These are phyloP conservation scores for Phytopythium litorale DNA, from an alignment of 352 stramenopile species.

Conservation along the genomic window DNA sequence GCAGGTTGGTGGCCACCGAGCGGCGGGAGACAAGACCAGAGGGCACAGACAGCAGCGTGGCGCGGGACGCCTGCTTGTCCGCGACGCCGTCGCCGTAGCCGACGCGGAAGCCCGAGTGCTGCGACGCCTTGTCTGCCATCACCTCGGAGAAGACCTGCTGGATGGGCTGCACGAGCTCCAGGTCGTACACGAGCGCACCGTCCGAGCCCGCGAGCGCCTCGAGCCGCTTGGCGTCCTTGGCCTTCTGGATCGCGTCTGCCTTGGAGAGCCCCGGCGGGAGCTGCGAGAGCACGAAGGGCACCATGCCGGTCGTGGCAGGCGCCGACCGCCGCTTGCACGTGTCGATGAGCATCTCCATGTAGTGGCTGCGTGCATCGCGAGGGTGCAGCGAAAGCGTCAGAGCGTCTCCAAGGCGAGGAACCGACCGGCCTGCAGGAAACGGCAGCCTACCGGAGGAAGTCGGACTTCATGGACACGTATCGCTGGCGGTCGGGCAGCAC, in stretches of 20 bases:
- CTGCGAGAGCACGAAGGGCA: constrained; percentile 92
- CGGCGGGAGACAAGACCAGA: constrained; percentile 62
- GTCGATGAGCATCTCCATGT: constrained; percentile 92
- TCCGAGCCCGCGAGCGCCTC: constrained; percentile 90
- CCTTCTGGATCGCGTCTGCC: constrained; percentile 68
- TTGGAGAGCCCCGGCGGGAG: constrained; percentile 65
- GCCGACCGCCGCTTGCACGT: constrained; percentile 92
- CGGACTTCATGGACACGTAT: constrained; percentile 66
- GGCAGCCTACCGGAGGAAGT: constrained; percentile 41
- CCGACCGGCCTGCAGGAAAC: too few species aligned
- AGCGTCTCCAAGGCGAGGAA: background rate
- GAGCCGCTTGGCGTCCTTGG: constrained; percentile 78
- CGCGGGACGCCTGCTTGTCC: constrained; percentile 35
- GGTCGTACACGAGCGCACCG: constrained; percentile 93
- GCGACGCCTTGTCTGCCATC: background rate
- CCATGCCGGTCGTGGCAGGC: constrained; percentile 96
- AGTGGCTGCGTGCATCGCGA: constrained; percentile 33
- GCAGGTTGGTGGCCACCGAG: constrained; percentile 84
- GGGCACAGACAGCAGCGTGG: constrained; percentile 52
- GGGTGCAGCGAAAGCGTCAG: background rate
- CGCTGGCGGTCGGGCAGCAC: constrained; percentile 91
- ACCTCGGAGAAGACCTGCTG: constrained; percentile 23
- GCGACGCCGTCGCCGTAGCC: background rate
- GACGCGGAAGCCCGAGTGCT: background rate
- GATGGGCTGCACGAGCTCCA: constrained; percentile 78